phyloP scores from a whole-genome alignment of 23 red algal genomes.

The Gracilariopsis chorda region DNA sequence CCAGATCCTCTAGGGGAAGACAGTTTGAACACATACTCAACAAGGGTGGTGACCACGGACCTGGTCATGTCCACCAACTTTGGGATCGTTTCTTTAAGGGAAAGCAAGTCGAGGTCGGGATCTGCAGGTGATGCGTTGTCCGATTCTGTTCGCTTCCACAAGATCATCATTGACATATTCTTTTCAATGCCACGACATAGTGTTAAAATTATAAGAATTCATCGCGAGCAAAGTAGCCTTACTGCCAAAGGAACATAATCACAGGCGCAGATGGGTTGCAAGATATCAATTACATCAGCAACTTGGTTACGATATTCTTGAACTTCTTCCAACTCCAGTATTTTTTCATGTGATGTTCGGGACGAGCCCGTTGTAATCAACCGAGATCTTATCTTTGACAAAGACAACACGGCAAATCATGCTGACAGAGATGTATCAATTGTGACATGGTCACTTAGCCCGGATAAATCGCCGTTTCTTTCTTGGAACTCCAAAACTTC shows the following conservation, averaged over 20 bases:
- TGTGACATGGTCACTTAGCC: neutral
- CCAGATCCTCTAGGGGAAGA: neutral
- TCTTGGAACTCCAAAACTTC: constrained; percentile 26
- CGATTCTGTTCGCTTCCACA: neutral
- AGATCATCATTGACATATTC: neutral
- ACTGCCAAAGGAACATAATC: neutral
- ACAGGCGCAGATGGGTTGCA: neutral
- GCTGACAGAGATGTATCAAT: neutral
- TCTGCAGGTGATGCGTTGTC: neutral
- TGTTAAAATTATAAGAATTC: constrained; percentile 30
- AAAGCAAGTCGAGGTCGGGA: neutral
- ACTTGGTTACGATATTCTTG: neutral
- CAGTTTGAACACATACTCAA: neutral
- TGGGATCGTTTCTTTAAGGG: neutral
- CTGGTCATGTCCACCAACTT: neutral
- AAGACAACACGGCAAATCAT: constrained; percentile 17
- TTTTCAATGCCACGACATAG: constrained; percentile 51
- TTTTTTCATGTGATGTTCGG: neutral
- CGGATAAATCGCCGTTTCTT: neutral
- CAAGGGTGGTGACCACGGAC: neutral
- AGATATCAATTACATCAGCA: constrained; percentile 5
- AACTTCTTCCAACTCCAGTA: constrained; percentile 27
- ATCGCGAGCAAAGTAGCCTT: constrained; percentile 11
- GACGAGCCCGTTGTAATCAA: neutral
- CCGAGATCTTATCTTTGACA: constrained; percentile 36